Evolutionary conservation across 371 early-diverging fungal genomes (phyloP).

Genomic region (Mucor racemosus): DNA sequence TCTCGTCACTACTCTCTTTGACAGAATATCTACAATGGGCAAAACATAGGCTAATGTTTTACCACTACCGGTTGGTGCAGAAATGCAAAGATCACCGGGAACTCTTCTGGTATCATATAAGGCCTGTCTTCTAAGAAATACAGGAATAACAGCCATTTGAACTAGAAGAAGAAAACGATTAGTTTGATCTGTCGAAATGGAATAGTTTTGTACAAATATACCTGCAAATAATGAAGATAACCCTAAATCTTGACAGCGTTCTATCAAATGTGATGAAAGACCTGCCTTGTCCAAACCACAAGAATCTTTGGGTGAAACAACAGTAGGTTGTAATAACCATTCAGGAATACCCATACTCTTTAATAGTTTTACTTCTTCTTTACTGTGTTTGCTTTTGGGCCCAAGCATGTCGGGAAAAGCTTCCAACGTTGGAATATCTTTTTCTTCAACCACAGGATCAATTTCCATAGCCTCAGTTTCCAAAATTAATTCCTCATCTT

Average conservation of each 20-base stretch:
- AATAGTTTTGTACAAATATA: conserved; percentile 7
- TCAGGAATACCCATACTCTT: conserved; percentile 78
- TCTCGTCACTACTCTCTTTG: conserved; percentile 71
- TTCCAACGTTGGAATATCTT: conserved; percentile 34
- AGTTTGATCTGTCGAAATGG: too few relatives aligned
- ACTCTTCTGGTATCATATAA: conserved; percentile 56
- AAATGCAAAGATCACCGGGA: conserved; percentile 86
- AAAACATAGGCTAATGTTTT: conserved; percentile 97
- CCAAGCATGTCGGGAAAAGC: conserved; percentile 48
- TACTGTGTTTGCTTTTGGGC: conserved; percentile 33
- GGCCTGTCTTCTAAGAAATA: conserved; percentile 64
- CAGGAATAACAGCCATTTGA: conserved; percentile 87
- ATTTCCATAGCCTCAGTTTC: conserved; percentile 1
- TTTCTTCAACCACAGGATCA: conserved; percentile 18
- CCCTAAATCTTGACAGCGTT: conserved; percentile 68
- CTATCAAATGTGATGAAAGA: conserved; percentile 61
- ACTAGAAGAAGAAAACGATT: conserved; percentile 42
- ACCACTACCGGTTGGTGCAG: conserved; percentile 96
- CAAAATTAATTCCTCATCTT: not conserved
- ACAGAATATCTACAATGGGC: conserved; percentile 87
- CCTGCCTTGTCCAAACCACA: conserved; percentile 54
- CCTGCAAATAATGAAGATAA: conserved; percentile 82
- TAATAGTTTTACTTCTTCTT: conserved; percentile 42
- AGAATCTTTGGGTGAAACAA: conserved; percentile 65
- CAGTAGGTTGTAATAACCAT: conserved; percentile 84